phyloP scores from a whole-genome alignment of 78 protist species.

The Trichosphaerium sp. region DNA sequence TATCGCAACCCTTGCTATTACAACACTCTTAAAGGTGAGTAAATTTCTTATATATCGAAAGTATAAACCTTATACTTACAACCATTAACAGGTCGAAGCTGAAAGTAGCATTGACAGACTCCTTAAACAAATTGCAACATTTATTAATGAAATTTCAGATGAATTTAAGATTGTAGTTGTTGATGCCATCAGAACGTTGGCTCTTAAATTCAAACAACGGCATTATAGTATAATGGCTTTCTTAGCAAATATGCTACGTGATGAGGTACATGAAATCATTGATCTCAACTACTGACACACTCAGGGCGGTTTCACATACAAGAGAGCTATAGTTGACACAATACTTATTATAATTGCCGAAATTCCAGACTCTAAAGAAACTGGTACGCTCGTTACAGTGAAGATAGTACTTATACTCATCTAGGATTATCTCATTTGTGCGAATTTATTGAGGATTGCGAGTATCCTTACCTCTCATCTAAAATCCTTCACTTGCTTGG shows the following conservation, averaged over 20 bases:
- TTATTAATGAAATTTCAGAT: slow-evolving; percentile 87
- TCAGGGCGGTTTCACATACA: slow-evolving; percentile 84
- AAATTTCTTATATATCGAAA: not conserved
- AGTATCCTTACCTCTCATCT: slow-evolving; percentile 71
- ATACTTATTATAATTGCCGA: slow-evolving; percentile 48
- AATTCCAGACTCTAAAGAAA: slow-evolving; percentile 70
- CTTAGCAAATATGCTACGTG: too few relatives aligned
- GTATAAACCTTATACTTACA: too few relatives aligned
- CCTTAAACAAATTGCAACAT: slow-evolving; percentile 82
- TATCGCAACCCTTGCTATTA: slow-evolving; percentile 95
- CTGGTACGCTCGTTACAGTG: slow-evolving; percentile 6
- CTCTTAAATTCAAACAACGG: slow-evolving; percentile 72
- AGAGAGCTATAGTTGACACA: slow-evolving; percentile 84
- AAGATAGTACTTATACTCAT: not conserved
- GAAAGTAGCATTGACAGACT: slow-evolving; percentile 86
- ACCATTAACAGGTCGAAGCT: slow-evolving; percentile 49
- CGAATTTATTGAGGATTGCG: slow-evolving; percentile 98
- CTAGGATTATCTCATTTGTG: slow-evolving; percentile 81
- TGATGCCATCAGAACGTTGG: slow-evolving; percentile 77
- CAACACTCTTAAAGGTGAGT: slow-evolving; percentile 85
- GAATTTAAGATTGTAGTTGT: slow-evolving; percentile 90
- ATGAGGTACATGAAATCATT: too few relatives aligned
- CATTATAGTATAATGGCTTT: too few relatives aligned
- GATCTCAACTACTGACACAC: too few relatives aligned
- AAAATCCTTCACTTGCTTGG: slow-evolving; percentile 86